Evolutionary conservation across 257 asterid genomes (phyloP).

Genomic region (Primulina tabacum): DNA sequence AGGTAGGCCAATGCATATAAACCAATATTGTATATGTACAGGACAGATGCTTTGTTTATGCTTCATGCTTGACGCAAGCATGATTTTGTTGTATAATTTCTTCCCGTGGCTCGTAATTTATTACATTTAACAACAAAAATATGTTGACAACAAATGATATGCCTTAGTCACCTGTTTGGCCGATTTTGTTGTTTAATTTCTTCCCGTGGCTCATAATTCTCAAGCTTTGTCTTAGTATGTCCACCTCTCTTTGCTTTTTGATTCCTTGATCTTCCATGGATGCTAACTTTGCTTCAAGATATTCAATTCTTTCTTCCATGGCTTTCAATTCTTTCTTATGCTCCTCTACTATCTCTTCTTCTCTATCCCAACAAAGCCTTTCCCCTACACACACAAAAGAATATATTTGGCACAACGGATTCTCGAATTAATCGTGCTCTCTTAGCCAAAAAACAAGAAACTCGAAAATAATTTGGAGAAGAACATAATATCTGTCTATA

Average conservation of each 20-base stretch:
- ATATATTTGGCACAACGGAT: no score
- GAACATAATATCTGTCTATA: no score
- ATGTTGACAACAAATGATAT: not conserved
- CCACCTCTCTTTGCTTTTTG: slow-evolving; percentile 69
- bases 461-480: not conserved
- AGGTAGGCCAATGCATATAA: not conserved
- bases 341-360: slow-evolving; percentile 41
- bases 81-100: no score
- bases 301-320: slow-evolving; percentile 53
- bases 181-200: slow-evolving; percentile 34
- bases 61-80: not conserved
- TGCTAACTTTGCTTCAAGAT: slow-evolving; percentile 46
- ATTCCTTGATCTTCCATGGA: slow-evolving; percentile 55
- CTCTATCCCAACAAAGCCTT: slow-evolving; percentile 44
- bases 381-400: slow-evolving; percentile 37
- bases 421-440: no score
- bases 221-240: slow-evolving; percentile 72
- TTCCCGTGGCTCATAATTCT: slow-evolving; percentile 61
- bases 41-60: not conserved
- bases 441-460: no score
- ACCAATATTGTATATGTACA: not conserved
- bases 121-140: not conserved
- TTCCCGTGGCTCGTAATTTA: no score
- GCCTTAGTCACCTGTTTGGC: not conserved
- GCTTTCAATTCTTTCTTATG: slow-evolving; percentile 41